phyloP scores from a whole-genome alignment of 129 eudicot species.

The Oenanthe sinensis region DNA sequence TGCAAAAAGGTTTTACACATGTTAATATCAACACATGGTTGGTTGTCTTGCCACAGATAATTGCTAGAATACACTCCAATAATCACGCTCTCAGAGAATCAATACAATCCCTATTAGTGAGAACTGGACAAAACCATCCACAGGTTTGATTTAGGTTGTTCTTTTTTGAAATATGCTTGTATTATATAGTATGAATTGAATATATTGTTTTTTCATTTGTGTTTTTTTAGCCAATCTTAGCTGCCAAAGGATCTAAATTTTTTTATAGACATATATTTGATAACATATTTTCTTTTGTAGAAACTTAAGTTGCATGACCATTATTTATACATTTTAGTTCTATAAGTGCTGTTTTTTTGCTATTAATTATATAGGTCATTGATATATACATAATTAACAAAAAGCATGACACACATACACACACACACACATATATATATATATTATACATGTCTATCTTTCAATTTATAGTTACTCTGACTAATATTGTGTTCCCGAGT shows the following conservation, averaged over 20 bases:
- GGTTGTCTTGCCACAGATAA: conserved; percentile 97
- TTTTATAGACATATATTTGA: background rate
- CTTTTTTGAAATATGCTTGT: background rate
- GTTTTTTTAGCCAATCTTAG: background rate
- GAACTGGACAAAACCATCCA: conserved; percentile 95
- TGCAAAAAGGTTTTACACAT: conserved; percentile 72
- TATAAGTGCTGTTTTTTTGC: background rate
- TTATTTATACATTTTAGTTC: background rate
- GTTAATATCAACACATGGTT: conserved; percentile 98
- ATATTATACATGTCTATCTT: no score
- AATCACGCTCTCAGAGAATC: conserved; percentile 89
- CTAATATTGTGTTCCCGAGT: no score
- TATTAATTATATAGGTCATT: background rate
- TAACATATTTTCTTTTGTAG: background rate
- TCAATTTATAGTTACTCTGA: no score
- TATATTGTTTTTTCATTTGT: background rate
- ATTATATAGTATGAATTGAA: background rate
- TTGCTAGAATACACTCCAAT: conserved; percentile 97
- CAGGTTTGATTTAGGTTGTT: conserved; percentile 50
- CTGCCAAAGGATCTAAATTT: background rate
- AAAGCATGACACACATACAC: no score
- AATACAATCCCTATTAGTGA: conserved; percentile 80
- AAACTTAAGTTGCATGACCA: background rate
- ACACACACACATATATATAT: no score
- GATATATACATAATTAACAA: background rate